Conservation (phyloP, 192 early-diverging fungal species). For the Backusella tarrabulga region DNA sequence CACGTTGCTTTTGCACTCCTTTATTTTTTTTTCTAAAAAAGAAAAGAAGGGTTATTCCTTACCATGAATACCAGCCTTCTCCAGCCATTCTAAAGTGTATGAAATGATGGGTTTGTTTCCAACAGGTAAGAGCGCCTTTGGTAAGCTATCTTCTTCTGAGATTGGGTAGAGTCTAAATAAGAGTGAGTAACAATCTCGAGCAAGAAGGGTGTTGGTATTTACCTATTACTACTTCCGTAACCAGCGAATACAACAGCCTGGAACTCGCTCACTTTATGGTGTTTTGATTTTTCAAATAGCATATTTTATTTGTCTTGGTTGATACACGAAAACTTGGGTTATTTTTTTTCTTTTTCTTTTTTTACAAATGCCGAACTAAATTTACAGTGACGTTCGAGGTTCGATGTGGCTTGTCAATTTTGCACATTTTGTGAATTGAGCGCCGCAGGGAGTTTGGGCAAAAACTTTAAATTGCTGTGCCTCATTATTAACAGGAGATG, state of each 20-base stretch:
- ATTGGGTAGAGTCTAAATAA: constrained; percentile 66
- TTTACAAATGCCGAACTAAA: neutral
- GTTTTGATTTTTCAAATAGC: constrained; percentile 36
- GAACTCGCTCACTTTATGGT: constrained; percentile 54
- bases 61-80: constrained; percentile 69
- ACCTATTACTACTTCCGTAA: constrained; percentile 60
- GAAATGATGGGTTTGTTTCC: constrained; percentile 95
- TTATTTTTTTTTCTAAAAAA: neutral
- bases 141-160: constrained; percentile 76
- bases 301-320: constrained; percentile 2
- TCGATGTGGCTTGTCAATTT: neutral
- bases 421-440: neutral
- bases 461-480: neutral
- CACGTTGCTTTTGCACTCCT: neutral
- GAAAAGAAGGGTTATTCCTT: neutral
- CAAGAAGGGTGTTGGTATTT: neutral
- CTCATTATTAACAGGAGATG: neutral
- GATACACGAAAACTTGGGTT: neutral
- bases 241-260: constrained; percentile 69
- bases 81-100: constrained; percentile 93
- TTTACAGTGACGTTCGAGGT: neutral
- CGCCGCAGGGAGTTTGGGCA: neutral
- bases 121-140: constrained; percentile 93
- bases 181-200: neutral
- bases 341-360: neutral